Conservation (phyloP, 306 rosid species). For the Trifolium pratense region DNA sequence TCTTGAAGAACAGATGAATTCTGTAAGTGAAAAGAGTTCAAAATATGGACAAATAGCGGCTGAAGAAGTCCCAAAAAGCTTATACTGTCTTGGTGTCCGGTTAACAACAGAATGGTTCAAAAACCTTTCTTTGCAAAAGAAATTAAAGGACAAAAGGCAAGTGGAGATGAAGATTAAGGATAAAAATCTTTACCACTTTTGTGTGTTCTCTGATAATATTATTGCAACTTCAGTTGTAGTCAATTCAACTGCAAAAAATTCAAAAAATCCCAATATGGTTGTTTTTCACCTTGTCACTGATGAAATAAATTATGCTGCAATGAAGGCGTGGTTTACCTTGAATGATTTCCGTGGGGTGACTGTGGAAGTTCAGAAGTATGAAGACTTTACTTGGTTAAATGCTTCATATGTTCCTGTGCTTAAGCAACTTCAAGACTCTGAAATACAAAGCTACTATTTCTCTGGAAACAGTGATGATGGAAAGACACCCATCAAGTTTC, state of each 20-base stretch:
- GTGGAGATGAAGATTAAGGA: constrained; percentile 70
- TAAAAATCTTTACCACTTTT: constrained; percentile 71
- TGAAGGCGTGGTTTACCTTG: constrained; percentile 89
- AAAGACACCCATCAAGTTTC: constrained; percentile 86
- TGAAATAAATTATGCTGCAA: constrained; percentile 78
- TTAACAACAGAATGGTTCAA: constrained; percentile 82
- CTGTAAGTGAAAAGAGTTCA: constrained; percentile 80
- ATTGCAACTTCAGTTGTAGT: constrained; percentile 90
- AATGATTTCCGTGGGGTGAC: constrained; percentile 69
- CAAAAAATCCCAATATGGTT: constrained; percentile 65
- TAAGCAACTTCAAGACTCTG: constrained; percentile 93
- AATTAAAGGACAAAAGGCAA: constrained; percentile 60
- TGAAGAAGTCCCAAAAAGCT: constrained; percentile 87
- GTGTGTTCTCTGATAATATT: constrained; percentile 86
- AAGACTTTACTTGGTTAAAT: constrained; percentile 80
- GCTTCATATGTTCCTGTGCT: constrained; percentile 95
- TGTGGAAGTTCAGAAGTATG: constrained; percentile 82
- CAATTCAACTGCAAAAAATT: constrained; percentile 77
- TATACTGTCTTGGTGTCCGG: constrained; percentile 83
- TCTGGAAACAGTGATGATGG: constrained; percentile 72
- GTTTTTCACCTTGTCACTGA: constrained; percentile 91
- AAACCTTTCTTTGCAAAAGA: constrained; percentile 58
- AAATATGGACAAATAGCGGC: constrained; percentile 95
- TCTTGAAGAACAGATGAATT: constrained; percentile 81
- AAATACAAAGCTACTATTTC: constrained; percentile 83